phyloP scores from a whole-genome alignment of 2,329 filamentous ascomycete genomes.

The Aspergillus neotritici region DNA sequence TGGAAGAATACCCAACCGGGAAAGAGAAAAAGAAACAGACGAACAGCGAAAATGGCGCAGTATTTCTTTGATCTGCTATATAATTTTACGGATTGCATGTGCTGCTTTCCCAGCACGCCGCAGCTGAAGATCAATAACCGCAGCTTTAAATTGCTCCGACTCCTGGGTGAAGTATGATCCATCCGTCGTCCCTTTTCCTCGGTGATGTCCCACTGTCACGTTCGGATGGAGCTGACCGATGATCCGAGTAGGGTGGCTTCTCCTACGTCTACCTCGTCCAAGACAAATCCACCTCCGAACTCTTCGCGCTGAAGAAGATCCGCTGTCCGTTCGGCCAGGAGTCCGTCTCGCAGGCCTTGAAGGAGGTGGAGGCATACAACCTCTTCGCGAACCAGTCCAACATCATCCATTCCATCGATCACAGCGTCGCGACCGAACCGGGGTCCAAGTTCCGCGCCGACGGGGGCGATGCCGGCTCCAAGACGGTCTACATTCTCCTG shows the following conservation, averaged over 20 bases:
- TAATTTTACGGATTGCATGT: slow-evolving; percentile 89
- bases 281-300: slow-evolving; percentile 73
- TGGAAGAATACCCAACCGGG: too few relatives aligned
- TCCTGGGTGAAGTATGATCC: slow-evolving; percentile 74
- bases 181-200: background rate
- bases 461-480: slow-evolving; percentile 59
- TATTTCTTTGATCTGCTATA: slow-evolving; percentile 84
- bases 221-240: slow-evolving; percentile 4
- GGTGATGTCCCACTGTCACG: too few relatives aligned
- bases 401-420: slow-evolving; percentile 82
- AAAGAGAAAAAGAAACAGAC: too few relatives aligned
- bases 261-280: slow-evolving; percentile 98
- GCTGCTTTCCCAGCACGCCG: slow-evolving; percentile 90
- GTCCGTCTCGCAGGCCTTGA: slow-evolving; percentile 88
- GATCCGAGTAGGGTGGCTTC: slow-evolving; percentile 69
- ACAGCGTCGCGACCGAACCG: slow-evolving; percentile 70
- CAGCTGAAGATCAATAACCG: slow-evolving; percentile 92
- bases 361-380: slow-evolving; percentile 94
- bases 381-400: slow-evolving; percentile 77
- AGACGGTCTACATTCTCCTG: slow-evolving; percentile 93
- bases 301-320: slow-evolving; percentile 97
- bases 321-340: slow-evolving; percentile 96
- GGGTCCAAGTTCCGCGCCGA: slow-evolving; percentile 50
- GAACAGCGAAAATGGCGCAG: slow-evolving; percentile 58
- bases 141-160: slow-evolving; percentile 89